Base-by-base conservation (phyloP, 805 yeast species). In the Metschnikowia cubensis region DNA sequence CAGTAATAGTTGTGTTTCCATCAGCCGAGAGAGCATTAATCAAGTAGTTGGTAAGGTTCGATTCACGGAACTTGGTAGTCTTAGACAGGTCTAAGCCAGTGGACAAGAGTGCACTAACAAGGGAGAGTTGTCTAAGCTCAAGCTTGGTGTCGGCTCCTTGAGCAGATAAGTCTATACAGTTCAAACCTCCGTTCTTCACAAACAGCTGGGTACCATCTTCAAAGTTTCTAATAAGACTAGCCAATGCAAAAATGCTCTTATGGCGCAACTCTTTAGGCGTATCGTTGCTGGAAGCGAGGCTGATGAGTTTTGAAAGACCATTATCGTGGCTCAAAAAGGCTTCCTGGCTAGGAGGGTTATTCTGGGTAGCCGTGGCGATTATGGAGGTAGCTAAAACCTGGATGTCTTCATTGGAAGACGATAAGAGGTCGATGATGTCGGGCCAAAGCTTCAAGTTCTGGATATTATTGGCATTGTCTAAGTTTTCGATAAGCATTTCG, bases 391-490 rank as follows among this genome's bases (percentile, higher is more conserved):
- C 85, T 49, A 74, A 71, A 7, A 77, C 70, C 50, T 83, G 74
- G 32, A 92, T 66, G 6, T 69, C 63, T 11, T 46, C 54, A 6
- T 71, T 68, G 33, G 70, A 70, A 31, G 71, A 48, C 46, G 48
- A 69, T 45, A 90, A 70, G 47, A 79, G 77, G 1, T 67, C 64
- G n/a, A 89, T 71, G 39, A 91, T 65, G 2, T 83, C 73, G 20
- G 77, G 81, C 99, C 98, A 94, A 54, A 90, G 76, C 56, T 82
- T 81, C 74, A 91, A 64, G 59, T 85, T 87, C 56, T 87, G 92
- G 57, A 92, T 84, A 61, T 89, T 89, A 68, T 92, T 91, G 21
- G 98, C 98, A 66, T 94, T 94, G 67, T 94, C 98, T 52, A 92
- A 68, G 61, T 90, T 90, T 64, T 92, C 98, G 44, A 94, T 85